These are phyloP conservation scores for Tulasnella sp. DNA, from an alignment of 768 basidiomycete species.

Conservation along the genomic window DNA sequence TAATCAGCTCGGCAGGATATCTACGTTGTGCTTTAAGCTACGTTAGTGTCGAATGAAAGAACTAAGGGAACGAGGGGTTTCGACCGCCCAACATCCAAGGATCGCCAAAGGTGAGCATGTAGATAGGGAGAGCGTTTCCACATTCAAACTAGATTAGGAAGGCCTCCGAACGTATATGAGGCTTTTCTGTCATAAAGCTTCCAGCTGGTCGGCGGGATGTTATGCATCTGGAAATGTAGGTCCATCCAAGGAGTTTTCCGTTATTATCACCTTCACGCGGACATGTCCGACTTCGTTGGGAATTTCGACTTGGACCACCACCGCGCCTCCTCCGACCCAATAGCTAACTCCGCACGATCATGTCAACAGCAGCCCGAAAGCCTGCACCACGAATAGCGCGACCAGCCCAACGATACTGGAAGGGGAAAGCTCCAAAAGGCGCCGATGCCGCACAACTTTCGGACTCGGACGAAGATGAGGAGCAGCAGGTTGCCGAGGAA, in stretches of 20 bases:
- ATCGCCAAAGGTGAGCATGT: too few relatives aligned
- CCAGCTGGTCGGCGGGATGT: too few relatives aligned
- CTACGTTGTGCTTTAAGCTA: too few relatives aligned
- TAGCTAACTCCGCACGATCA: neutral
- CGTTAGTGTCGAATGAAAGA: too few relatives aligned
- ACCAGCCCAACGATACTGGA: slow-evolving; percentile 84
- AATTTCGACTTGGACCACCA: slow-evolving; percentile 7
- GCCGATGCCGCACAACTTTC: slow-evolving; percentile 53
- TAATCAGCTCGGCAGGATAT: too few relatives aligned
- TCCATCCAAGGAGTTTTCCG: neutral
- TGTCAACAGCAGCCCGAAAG: slow-evolving; percentile 41
- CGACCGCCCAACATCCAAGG: too few relatives aligned
- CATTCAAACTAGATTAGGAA: too few relatives aligned
- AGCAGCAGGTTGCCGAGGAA: slow-evolving; percentile 40
- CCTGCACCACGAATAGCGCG: slow-evolving; percentile 71
- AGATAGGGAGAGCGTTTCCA: too few relatives aligned
- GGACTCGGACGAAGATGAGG: slow-evolving; percentile 56
- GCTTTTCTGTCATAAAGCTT: too few relatives aligned
- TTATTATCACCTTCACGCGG: neutral
- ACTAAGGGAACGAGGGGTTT: too few relatives aligned
- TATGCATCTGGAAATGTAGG: too few relatives aligned
- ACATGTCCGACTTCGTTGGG: slow-evolving; percentile 2
- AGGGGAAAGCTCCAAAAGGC: slow-evolving; percentile 83
- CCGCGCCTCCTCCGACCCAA: neutral
- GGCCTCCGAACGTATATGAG: too few relatives aligned